Conservation (phyloP, 352 stramenopile species). For the Blastocystis sp. region DNA sequence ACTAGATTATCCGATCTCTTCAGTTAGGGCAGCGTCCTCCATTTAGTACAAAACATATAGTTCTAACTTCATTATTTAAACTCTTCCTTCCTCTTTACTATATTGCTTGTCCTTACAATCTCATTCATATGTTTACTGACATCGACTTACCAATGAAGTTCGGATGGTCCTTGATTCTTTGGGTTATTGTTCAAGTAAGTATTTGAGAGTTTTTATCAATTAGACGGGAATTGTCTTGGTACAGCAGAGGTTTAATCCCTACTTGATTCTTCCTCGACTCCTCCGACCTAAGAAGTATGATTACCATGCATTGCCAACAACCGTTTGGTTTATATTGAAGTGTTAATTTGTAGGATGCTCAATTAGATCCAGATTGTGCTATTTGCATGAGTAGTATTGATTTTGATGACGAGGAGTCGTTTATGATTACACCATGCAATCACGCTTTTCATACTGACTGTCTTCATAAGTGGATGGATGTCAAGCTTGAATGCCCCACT, state of each 20-base stretch:
- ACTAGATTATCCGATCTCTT: constrained; percentile 85
- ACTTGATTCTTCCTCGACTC: constrained; percentile 89
- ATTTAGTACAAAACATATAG: constrained; percentile 77
- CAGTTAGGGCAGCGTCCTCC: constrained; percentile 71
- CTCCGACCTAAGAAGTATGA: constrained; percentile 95
- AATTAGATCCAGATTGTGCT: constrained; percentile 74
- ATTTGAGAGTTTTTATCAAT: background rate
- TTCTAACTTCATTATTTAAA: constrained; percentile 86
- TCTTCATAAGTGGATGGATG: constrained; percentile 86
- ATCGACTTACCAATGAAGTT: background rate
- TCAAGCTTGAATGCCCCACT: constrained; percentile 89
- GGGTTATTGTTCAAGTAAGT: constrained; percentile 85
- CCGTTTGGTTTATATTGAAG: background rate
- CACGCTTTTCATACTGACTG: constrained; percentile 87
- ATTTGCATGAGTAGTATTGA: constrained; percentile 79
- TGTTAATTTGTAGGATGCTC: background rate
- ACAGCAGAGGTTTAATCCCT: constrained; percentile 86
- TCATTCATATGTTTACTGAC: constrained; percentile 78
- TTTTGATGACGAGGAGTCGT: constrained; percentile 77
- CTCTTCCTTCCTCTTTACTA: constrained; percentile 92
- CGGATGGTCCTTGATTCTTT: constrained; percentile 76
- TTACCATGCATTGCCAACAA: constrained; percentile 77
- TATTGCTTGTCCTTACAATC: constrained; percentile 87
- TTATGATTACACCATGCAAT: constrained; percentile 87
- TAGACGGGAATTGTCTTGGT: constrained; percentile 77